Conservation (phyloP, 1,284 basidiomycete genomes). For the Naganishia sp. region DNA sequence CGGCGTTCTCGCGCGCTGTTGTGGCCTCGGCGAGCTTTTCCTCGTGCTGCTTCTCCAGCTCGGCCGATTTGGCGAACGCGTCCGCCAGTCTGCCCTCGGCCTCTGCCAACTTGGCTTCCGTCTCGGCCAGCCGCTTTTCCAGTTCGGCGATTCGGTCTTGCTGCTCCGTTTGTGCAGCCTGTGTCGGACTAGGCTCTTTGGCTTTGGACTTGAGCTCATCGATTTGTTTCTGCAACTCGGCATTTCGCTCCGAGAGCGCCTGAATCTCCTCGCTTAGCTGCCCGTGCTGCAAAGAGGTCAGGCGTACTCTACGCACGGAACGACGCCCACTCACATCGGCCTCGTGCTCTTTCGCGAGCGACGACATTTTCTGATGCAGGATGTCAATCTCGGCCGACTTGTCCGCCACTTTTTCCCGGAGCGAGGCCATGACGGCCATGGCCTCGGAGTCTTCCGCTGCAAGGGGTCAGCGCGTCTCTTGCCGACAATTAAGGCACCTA, state of each 20-base stretch:
- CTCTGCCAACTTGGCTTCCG: conserved; percentile 40
- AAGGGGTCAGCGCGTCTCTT: not conserved
- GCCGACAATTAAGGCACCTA: conserved; percentile 35
- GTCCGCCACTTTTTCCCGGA: conserved; percentile 74
- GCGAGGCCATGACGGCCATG: conserved; percentile 72
- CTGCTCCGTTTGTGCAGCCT: conserved; percentile 33
- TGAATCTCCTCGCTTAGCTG: conserved; percentile 27
- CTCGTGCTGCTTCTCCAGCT: conserved; percentile 6
- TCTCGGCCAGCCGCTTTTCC: conserved; percentile 32
- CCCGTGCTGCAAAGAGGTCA: conserved; percentile 17
- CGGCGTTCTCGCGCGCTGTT: conserved; percentile 12
- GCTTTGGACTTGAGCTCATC: conserved; percentile 56
- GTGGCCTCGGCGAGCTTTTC: conserved; percentile 64
- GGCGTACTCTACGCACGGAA: not conserved
- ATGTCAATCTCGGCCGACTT: conserved; percentile 67
- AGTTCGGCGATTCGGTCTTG: conserved; percentile 1
- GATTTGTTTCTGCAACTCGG: conserved; percentile 51
- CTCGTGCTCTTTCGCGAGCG: conserved; percentile 48
- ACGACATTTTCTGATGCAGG: conserved; percentile 49
- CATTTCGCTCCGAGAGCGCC: conserved; percentile 39
- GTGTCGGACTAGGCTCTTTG: not conserved
- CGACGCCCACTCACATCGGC: conserved; percentile 52
- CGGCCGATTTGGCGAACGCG: not conserved
- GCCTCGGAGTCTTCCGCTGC: conserved; percentile 72
- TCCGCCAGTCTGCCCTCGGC: conserved; percentile 33